Evolutionary conservation across 306 rosid species (phyloP), one percentile per base, ranked within the genome.

Genomic region (Quercus dentata): DNA sequence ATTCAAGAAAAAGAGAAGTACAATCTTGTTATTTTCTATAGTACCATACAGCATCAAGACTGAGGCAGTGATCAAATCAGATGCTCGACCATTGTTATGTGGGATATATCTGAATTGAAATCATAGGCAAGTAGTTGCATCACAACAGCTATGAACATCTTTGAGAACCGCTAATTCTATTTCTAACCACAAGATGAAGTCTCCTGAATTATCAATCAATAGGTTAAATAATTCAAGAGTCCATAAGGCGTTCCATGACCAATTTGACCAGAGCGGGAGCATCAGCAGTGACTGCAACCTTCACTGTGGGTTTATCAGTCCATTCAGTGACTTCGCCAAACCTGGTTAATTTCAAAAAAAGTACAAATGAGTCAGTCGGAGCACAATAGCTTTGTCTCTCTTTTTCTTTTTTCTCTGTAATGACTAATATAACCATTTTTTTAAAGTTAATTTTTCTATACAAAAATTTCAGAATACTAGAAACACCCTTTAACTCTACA

Each of bases 251-350:
- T n/a, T n/a, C n/a, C n/a, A n/a, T n/a, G 5, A 30, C 1, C 33
- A 4, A 31, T 31, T 31, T 31, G 33, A 31, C 33, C 57, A 84
- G 87, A 30, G 81, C 77, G 0, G 92, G 94, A 72, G 97, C 97
- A 82, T 94, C 97, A 71, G 8, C 8, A 35, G 8, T 5, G 41
- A 35, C 41, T 35, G 8, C 41, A 35, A 1, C 41, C 41, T 35
- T 35, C 41, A 35, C 41, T 35, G 41, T 35, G 41, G 41, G 8
- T 35, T 35, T 5, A 35, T 35, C 41, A 35, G 41, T 35, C 41
- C 41, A 35, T 35, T 35, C 41, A 35, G 41, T 35, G 8, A 1
- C 8, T 35, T 94, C 97, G 6, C 76, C 95, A 75, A 87, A 94
- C 91, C 97, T 94, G 84, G 74, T 73, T 78, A 21, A 76, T 70